A percentile compares a stretch with the other conserved stretches of the same genome.
These are phyloP conservation scores for Lactifluus rugatus DNA, from an alignment of 768 basidiomycete species.

Conservation along the genomic window DNA sequence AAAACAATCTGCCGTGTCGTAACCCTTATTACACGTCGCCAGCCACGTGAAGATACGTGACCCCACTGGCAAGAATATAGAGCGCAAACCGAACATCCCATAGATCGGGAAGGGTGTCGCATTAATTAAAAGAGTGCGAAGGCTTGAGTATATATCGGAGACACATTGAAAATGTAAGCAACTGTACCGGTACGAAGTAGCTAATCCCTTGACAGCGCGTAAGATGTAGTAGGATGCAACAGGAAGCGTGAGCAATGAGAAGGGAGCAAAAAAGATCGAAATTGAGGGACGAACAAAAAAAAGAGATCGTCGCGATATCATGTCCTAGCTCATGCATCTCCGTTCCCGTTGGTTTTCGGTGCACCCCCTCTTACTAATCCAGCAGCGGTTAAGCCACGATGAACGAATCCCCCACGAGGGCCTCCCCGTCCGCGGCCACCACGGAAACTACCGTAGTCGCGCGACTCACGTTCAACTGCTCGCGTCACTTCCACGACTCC, in stretches of 20 bases:
- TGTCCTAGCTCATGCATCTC: constrained; percentile 20
- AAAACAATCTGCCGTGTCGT: no score
- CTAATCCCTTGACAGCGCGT: constrained; percentile 3
- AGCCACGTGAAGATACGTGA: no score
- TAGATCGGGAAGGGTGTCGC: neutral
- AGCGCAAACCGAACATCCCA: neutral
- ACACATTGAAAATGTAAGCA: constrained; percentile 13
- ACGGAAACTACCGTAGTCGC: constrained; percentile 21
- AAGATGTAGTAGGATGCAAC: constrained; percentile 11
- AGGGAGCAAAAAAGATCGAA: neutral
- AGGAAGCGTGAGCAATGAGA: neutral
- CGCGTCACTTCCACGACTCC: constrained; percentile 56
- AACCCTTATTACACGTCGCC: no score
- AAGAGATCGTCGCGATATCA: neutral
- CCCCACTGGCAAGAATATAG: neutral
- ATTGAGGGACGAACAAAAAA: neutral
- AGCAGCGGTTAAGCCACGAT: constrained; percentile 57
- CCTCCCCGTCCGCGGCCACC: constrained; percentile 50
- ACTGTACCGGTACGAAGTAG: constrained; percentile 7
- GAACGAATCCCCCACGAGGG: constrained; percentile 47
- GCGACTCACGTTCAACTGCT: constrained; percentile 40
- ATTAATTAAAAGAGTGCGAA: constrained; percentile 5
- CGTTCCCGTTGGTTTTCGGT: constrained; percentile 26
- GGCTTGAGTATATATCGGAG: constrained; percentile 9
- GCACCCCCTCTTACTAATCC: constrained; percentile 41